Percentiles rank a stretch among this genome's conserved stretches.
phyloP scores from a whole-genome alignment of 2,329 filamentous ascomycete genomes.

The Colletotrichum sp. region DNA sequence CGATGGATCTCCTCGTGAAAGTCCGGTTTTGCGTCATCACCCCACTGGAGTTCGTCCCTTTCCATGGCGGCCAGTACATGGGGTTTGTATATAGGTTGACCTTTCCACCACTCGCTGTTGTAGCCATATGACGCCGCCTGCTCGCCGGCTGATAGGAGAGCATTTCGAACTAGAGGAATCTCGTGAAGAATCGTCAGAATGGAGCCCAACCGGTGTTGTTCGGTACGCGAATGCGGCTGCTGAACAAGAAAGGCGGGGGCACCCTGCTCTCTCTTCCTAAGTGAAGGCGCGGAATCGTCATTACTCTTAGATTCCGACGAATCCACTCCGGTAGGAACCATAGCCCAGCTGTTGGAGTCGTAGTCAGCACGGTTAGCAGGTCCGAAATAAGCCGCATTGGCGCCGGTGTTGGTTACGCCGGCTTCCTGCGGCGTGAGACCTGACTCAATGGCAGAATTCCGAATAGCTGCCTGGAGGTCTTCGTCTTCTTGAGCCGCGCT shows the following conservation, averaged over 20 bases:
- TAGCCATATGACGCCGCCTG: slow-evolving; percentile 56
- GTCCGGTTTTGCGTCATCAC: slow-evolving; percentile 36
- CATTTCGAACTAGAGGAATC: slow-evolving; percentile 63
- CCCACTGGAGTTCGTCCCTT: slow-evolving; percentile 33
- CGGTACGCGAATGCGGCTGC: slow-evolving; percentile 35
- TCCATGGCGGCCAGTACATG: slow-evolving; percentile 39
- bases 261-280: slow-evolving; percentile 45
- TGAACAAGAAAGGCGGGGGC: slow-evolving; percentile 58
- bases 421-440: slow-evolving; percentile 51
- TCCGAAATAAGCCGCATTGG: slow-evolving; percentile 57
- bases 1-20: slow-evolving; percentile 64
- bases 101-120: slow-evolving; percentile 67
- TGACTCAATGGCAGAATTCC: slow-evolving; percentile 56
- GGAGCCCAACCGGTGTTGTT: slow-evolving; percentile 52
- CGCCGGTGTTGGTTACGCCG: slow-evolving; percentile 47
- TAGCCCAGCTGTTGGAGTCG: slow-evolving; percentile 61
- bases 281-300: slow-evolving; percentile 38
- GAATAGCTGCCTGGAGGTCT: slow-evolving; percentile 61
- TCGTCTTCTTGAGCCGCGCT: slow-evolving; percentile 54
- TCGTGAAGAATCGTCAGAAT: slow-evolving; percentile 64
- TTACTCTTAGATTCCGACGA: slow-evolving; percentile 26
- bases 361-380: slow-evolving; percentile 64
- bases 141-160: slow-evolving; percentile 50
- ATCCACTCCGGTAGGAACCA: slow-evolving; percentile 50
- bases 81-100: slow-evolving; percentile 52